Percentiles rank a stretch among this genome's conserved stretches.
phyloP scores from a whole-genome alignment of 352 stramenopile genomes.

The Peronospora farinosa region DNA sequence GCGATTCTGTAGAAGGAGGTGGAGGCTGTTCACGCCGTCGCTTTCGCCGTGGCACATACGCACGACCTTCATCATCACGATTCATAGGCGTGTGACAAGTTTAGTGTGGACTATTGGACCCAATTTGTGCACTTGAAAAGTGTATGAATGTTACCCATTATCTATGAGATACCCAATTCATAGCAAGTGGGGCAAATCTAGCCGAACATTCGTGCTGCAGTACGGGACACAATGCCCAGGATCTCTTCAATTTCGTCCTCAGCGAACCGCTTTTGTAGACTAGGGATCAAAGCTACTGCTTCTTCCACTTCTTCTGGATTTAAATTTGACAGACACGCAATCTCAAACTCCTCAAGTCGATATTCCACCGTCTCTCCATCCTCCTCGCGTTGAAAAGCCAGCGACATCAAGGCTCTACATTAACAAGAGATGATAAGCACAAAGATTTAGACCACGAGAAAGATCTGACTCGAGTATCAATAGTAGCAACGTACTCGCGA shows the following conservation, averaged over 20 bases:
- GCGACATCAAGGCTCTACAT: slow-evolving; percentile 73
- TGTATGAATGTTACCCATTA: slow-evolving; percentile 2
- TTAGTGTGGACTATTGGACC: background rate
- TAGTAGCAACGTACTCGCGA: slow-evolving; percentile 54
- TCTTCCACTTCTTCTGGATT: slow-evolving; percentile 88
- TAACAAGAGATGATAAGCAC: background rate
- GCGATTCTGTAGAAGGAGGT: background rate
- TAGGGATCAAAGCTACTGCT: slow-evolving; percentile 82
- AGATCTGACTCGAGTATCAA: background rate
- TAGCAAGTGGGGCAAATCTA: slow-evolving; percentile 14
- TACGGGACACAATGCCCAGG: slow-evolving; percentile 81
- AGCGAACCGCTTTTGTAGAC: slow-evolving; percentile 81
- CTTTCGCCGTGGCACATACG: slow-evolving; percentile 42
- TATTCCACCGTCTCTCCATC: slow-evolving; percentile 63
- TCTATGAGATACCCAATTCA: background rate
- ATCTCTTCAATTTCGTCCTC: slow-evolving; percentile 90
- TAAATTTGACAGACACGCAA: slow-evolving; percentile 85
- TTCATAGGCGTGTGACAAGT: background rate
- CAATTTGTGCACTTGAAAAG: background rate
- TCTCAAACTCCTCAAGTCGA: slow-evolving; percentile 86
- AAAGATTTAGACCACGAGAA: background rate
- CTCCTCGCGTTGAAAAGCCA: slow-evolving; percentile 78
- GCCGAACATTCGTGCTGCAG: slow-evolving; percentile 81
- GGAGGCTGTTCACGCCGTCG: slow-evolving; percentile 21
- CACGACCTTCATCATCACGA: slow-evolving; percentile 9